Conservation (phyloP, 208 protist species). For the Tritrichomonas foetus region DNA sequence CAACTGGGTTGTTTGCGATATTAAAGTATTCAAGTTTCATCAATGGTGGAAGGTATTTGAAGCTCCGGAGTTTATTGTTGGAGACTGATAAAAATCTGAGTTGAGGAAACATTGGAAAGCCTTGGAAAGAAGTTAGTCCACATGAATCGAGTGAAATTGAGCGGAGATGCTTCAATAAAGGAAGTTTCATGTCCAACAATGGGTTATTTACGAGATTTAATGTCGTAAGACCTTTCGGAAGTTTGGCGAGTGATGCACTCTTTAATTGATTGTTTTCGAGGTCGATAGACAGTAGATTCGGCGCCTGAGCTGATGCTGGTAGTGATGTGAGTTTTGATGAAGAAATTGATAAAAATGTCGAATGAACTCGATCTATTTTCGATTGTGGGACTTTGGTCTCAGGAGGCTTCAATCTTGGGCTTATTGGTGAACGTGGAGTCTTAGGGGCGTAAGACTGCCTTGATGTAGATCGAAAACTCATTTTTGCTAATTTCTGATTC, state of each 20-base stretch:
- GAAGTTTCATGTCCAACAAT: background rate
- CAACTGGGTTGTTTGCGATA: background rate
- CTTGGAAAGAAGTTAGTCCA: background rate
- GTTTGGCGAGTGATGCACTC: background rate
- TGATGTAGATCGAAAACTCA: no score
- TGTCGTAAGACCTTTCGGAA: background rate
- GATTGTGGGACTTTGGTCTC: background rate
- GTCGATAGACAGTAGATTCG: background rate
- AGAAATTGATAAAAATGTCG: background rate
- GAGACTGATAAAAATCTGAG: background rate
- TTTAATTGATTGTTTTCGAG: conserved; percentile 2
- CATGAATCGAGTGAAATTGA: conserved; percentile 6
- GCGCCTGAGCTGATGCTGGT: background rate
- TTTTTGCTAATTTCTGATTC: no score
- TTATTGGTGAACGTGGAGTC: no score
- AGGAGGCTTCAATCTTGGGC: background rate
- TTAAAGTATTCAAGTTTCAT: background rate
- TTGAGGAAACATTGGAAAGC: background rate
- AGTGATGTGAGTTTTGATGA: background rate
- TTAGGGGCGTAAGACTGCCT: no score
- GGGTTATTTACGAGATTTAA: background rate
- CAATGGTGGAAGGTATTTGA: background rate
- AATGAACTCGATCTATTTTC: background rate
- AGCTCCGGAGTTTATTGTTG: background rate
- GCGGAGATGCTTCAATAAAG: background rate